Evolutionary conservation across 345 rosid genomes (phyloP).

Genomic region (Clarkia xantiana): DNA sequence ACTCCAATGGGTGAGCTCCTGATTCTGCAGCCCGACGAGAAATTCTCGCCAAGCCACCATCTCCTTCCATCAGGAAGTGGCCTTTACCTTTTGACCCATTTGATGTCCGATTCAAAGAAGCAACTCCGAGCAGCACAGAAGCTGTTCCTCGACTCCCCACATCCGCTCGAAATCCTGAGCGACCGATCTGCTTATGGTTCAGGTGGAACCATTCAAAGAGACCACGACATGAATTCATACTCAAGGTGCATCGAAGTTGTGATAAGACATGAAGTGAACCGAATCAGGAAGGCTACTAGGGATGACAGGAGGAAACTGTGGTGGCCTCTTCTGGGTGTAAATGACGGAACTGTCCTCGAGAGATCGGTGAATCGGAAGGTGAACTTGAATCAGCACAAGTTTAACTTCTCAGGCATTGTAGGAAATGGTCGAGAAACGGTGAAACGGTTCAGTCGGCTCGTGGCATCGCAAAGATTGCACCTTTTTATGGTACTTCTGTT

Average conservation of each 20-base stretch:
- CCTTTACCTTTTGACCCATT: constrained; percentile 40
- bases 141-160: constrained; percentile 80
- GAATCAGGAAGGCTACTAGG: constrained; percentile 39
- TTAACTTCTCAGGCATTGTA: constrained; percentile 47
- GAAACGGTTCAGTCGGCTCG: constrained; percentile 50
- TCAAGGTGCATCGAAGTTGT: constrained; percentile 46
- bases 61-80: constrained; percentile 93
- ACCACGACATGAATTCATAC: constrained; percentile 90
- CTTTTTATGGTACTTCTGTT: constrained; percentile 46
- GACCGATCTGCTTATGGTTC: constrained; percentile 84
- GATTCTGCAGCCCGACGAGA: constrained; percentile 85
- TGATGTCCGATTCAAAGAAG: constrained; percentile 37
- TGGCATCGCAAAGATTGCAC: constrained; percentile 78
- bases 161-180: constrained; percentile 85
- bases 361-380: constrained; percentile 6
- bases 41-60: constrained; percentile 67
- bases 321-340: constrained; percentile 42
- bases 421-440: constrained; percentile 58
- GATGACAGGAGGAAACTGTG: constrained; percentile 47
- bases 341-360: constrained; percentile 18
- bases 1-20: constrained; percentile 96
- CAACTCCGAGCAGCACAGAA: constrained; percentile 53
- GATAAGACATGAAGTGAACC: constrained; percentile 58
- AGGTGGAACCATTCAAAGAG: constrained; percentile 69
- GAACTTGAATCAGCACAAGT: constrained; percentile 15